phyloP scores from a whole-genome alignment of 306 rosid genomes.

The barrel medic (Medicago truncatula) region MtrunA17r5.0-ANR NC_053043.1:32927501-32928000 shows the following conservation, averaged over 20 bases:
- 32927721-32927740: slow-evolving; percentile 65
- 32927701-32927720: slow-evolving; percentile 52
- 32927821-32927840: slow-evolving; percentile 93
- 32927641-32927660: not conserved
- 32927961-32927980: not conserved
- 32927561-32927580: no score
- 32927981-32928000: slow-evolving; percentile 22
- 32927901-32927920: slow-evolving; percentile 74
- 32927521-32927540: no score
- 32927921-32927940: slow-evolving; percentile 49
- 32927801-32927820: slow-evolving; percentile 70
- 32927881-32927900: slow-evolving; percentile 78
- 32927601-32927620: not conserved
- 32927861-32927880: slow-evolving; percentile 81
- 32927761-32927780: slow-evolving; percentile 52
- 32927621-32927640: not conserved
- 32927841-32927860: slow-evolving; percentile 77
- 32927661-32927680: not conserved
- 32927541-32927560: no score
- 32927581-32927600: no score
- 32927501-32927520: no score
- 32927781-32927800: slow-evolving; percentile 53
- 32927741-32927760: slow-evolving; percentile 60
- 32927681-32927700: not conserved
- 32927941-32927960: slow-evolving; percentile 28